Percentiles rank a stretch among this genome's conserved stretches.
Conservation (phyloP, 116 monocot genomes). For the Posidonia oceanica region DNA sequence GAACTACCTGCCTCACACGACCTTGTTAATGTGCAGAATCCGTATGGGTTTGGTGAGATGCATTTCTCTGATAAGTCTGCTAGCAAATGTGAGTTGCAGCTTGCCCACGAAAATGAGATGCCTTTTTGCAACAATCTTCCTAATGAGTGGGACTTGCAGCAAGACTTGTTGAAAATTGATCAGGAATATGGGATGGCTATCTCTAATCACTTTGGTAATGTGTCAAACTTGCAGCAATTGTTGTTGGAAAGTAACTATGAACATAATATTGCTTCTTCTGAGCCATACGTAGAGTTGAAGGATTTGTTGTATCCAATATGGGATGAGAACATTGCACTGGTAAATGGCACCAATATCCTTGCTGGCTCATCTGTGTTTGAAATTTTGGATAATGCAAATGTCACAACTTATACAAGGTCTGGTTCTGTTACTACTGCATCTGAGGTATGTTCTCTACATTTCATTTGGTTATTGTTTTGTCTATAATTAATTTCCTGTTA, state of each 20-base stretch:
- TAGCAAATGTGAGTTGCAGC: background rate
- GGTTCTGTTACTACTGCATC: background rate
- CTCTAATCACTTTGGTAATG: background rate
- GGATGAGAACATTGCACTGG: slow-evolving; percentile 2
- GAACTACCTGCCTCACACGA: background rate
- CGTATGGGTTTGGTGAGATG: background rate
- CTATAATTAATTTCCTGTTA: too few relatives aligned
- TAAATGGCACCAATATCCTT: background rate
- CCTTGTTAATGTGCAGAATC: background rate
- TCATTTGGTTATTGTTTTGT: too few relatives aligned
- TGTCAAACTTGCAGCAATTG: background rate
- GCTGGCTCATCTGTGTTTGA: background rate
- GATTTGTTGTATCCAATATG: slow-evolving; percentile 11
- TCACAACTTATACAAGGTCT: background rate
- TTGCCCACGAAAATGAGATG: background rate
- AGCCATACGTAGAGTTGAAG: slow-evolving; percentile 30
- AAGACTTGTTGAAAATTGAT: slow-evolving; percentile 7
- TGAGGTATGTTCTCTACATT: background rate
- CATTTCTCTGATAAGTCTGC: background rate
- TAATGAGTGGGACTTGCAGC: slow-evolving; percentile 1
- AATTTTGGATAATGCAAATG: background rate
- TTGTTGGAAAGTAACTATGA: slow-evolving; percentile 6
- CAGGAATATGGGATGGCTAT: background rate
- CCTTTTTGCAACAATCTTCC: background rate
- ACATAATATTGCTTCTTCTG: background rate